Base-by-base conservation (phyloP, 495 filamentous ascomycete genomes). In the Astrocystis sublimbata region DNA sequence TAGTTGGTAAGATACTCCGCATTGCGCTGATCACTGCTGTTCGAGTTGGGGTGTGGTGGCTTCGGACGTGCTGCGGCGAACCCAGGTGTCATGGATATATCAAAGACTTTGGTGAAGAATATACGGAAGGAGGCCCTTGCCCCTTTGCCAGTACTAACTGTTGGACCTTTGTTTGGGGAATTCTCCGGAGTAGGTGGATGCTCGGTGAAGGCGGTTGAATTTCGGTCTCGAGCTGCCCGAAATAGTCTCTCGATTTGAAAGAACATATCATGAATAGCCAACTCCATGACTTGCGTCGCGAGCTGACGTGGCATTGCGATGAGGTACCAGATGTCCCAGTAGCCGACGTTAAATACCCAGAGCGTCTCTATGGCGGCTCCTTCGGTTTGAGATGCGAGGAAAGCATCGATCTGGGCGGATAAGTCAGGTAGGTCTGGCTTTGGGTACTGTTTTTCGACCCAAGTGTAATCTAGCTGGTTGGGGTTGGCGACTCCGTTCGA, bases 251-350 rank as follows among this genome's bases (percentile, higher is more conserved):
- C 76, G 5, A 78, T 61, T 49, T 77, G 76, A 9, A 71, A 61
- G 57, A 81, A 75, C 2, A 83, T 28, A 21, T 75, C 65, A 1
- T 60, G 26, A 33, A 73, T 64, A 10, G 73, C 56, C 0, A 61
- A 65, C 35, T 72, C 72, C 2, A 79, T 50, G 2, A 74, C 41
- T 0, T 62, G 43, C 12, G 58, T 64, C n/a, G 68, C 73, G 4
- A 75, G 61, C 4, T 66, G 65, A 4, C 72, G 67, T 9, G 78
- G 76, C 1, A 83, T 55, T 7, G 71, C 65, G 1, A 79, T 74
- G 6, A 81, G 70, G n/a, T 75, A 62, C 71, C 78, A 81, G 41
- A 81, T 66, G 35, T 83, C 80, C 77, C 77, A 81, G 45, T 76
- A 75, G 3, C 80, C 80, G 13, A 81, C 63, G 12, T 73, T 76